Base-by-base conservation (phyloP, 345 rosid species). In the Nasturtium officinale region DNA sequence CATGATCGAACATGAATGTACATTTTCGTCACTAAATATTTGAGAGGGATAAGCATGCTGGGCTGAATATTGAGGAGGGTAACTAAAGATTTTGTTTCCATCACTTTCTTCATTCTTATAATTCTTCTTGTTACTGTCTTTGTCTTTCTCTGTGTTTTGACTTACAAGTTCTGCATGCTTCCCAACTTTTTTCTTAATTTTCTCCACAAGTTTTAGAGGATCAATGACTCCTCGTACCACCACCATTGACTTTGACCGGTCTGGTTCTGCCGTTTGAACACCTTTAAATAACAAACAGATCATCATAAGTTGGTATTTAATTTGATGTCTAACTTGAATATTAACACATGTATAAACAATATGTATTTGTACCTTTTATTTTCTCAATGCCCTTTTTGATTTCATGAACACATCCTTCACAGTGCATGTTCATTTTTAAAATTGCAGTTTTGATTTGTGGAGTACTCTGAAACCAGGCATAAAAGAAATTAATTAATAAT, bases 321-420 rank as follows among this genome's bases (percentile, higher is more conserved):
- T 48, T 65, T 12, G 67, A 62, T 17, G 5, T 16, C 51, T 16
- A 47, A 18, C 1, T 18, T 18, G 2, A 47, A 47, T 8, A 47
- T 18, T 8, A 48, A 20, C 25, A 3, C 9, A 47, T 47, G 23
- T 10, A 46, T 47, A 17, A 18, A 16, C 3, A 51, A 5, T 23
- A 10, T 26, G 7, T 21, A 16, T 6, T n/a, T n/a, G n/a, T 55
- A 88, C 97, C 96, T 85, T 78, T 65, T 79, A 89, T 81, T 75
- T 73, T 81, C 58, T 25, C 62, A 66, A 87, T 67, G 45, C 25
- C 72, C 75, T 30, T 82, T 74, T 79, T 82, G 46, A 85, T 82
- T 18, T 84, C 93, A 42, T 61, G 28, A 21, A 78, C 96, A 71
- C 97, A 89, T 3, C 85, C 90, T 71, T 85, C 87, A 50, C 97